Base-by-base conservation (phyloP, 495 filamentous ascomycete genomes). In the Tuber umbilicatum region DNA sequence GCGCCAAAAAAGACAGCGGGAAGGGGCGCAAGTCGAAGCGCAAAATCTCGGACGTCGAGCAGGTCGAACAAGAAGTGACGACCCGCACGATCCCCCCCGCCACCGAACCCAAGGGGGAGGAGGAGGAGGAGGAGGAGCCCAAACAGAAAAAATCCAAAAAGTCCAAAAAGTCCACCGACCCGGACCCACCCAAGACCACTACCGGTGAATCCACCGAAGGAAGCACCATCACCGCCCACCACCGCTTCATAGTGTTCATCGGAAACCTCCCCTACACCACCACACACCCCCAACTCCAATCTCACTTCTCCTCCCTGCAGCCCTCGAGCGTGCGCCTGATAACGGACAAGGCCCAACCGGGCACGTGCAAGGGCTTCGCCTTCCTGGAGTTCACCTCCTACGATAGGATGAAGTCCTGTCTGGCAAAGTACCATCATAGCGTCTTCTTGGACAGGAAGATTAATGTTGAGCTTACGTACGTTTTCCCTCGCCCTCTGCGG, bases 361-460 rank as follows among this genome's bases (percentile, higher is more conserved):
- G 83, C 40, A 91, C 91, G 76, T 92, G 90, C 75, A 93, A 93
- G 78, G 95, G 95, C 42, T 92, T 91, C 76, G 95, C 93, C 5
- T 99, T 99, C 84, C 86, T 99, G 75, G 95, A 99, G 84, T 98
- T 99, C 79, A 91, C 89, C 74, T 85, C 88, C 69, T 97, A 89
- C 85, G 93, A 97, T 84, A 89, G 90, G 82, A 97, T 98, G 94
- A 91, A 97, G 87, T 94, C 92, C 69, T 96, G 93, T 80, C 86
- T 99, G 77, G 91, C 92, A 83, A 87, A 92, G 70, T 93, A 93
- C 83, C 94, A 99, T 84, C 93, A 97, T 84, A 91, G 89, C 75
- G 87, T 84, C 70, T 97, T 98, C 81, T 87, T 92, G 75, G 91
- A 93, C 79, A 81, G 87, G 76, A 90, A 91, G 84, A 94, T 99